Percentiles rank a stretch among this genome's conserved stretches.
These are phyloP conservation scores for Pulveroboletus frians DNA, from an alignment of 768 basidiomycete genomes.

Conservation along the genomic window DNA sequence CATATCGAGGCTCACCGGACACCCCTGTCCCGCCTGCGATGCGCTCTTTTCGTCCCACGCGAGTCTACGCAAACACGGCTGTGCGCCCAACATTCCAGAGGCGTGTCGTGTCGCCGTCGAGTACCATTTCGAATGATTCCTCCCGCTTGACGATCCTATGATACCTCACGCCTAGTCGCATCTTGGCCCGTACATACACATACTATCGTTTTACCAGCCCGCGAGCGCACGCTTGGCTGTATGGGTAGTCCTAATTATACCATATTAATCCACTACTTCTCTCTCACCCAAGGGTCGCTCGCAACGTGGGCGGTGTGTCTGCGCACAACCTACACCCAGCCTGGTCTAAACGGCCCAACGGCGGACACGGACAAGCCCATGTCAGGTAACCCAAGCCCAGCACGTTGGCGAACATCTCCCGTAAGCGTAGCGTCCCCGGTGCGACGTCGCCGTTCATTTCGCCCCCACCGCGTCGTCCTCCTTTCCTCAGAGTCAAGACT, in stretches of 20 bases:
- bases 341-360: too few species aligned
- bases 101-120: slow-evolving; percentile 71
- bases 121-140: slow-evolving; percentile 58
- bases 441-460: slow-evolving; percentile 14
- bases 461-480: too few species aligned
- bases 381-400: too few species aligned
- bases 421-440: slow-evolving; percentile 7
- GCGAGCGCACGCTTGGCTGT: slow-evolving; percentile 12
- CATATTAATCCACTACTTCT: slow-evolving; percentile 27
- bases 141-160: slow-evolving; percentile 21
- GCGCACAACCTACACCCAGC: too few species aligned
- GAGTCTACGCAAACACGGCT: slow-evolving; percentile 58
- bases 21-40: slow-evolving; percentile 75
- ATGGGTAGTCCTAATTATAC: slow-evolving; percentile 30
- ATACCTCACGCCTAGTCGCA: slow-evolving; percentile 22
- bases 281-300: neutral
- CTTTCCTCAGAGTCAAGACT: too few species aligned
- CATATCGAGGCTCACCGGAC: slow-evolving; percentile 39
- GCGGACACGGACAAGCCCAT: too few species aligned
- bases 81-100: slow-evolving; percentile 48
- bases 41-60: slow-evolving; percentile 56
- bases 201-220: slow-evolving; percentile 13
- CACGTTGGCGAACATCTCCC: neutral
- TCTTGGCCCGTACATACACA: slow-evolving; percentile 27
- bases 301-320: neutral